phyloP scores from a whole-genome alignment of 345 rosid species.

The Melastoma malabathricum region DNA sequence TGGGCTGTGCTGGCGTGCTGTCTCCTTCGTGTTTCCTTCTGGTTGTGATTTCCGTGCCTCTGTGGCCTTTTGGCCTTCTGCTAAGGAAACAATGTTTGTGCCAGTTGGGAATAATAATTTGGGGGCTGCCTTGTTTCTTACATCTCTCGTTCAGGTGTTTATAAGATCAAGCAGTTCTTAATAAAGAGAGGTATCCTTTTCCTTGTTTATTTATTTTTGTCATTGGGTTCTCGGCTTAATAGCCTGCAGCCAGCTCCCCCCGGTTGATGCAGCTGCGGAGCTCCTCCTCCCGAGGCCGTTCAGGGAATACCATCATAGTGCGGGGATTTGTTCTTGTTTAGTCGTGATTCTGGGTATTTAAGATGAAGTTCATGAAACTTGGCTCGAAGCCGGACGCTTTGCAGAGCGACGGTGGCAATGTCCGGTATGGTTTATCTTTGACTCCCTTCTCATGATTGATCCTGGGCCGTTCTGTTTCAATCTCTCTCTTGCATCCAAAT shows the following conservation, averaged over 20 bases:
- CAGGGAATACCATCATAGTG: conserved; percentile 8
- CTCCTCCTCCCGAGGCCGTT: too few species aligned
- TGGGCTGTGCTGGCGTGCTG: conserved; percentile 31
- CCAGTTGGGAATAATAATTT: conserved; percentile 29
- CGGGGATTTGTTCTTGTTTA: conserved; percentile 9
- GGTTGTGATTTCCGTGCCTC: conserved; percentile 13
- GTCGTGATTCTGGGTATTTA: conserved; percentile 15
- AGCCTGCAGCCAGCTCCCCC: too few species aligned
- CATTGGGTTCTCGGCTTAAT: too few species aligned
- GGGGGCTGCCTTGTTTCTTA: conserved; percentile 13
- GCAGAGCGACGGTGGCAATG: conserved; percentile 33
- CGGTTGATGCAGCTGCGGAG: too few species aligned
- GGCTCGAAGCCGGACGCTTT: conserved; percentile 76
- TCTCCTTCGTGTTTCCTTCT: conserved; percentile 13
- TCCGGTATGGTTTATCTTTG: conserved; percentile 15
- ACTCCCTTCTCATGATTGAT: background rate
- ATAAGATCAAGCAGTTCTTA: conserved; percentile 11
- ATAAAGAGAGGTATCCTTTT: too few species aligned
- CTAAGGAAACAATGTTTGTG: conserved; percentile 46
- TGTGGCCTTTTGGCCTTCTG: conserved; percentile 51
- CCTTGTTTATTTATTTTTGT: too few species aligned
- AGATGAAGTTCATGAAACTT: conserved; percentile 94
- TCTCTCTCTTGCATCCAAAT: background rate
- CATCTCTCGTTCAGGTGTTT: conserved; percentile 9
- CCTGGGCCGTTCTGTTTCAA: background rate